Percentiles rank a stretch among this genome's conserved stretches.
Conservation (phyloP, 2,329 filamentous ascomycete species). For the Fulvia fulva region DNA sequence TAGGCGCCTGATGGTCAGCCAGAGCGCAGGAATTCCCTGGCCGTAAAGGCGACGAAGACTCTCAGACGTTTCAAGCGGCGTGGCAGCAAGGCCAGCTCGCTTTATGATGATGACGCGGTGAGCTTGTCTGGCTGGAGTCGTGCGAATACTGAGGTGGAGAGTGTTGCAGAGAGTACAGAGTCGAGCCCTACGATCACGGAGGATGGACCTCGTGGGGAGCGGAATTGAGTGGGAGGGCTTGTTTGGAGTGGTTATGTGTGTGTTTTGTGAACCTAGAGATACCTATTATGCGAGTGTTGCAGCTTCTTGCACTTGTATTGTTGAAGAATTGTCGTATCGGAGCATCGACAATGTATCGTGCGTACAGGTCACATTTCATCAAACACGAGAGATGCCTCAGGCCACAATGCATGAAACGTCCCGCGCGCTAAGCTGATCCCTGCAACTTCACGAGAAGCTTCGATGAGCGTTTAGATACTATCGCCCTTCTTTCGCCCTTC, state of each 20-base stretch:
- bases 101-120: not conserved
- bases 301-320: not conserved
- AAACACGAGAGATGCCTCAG: too few relatives aligned
- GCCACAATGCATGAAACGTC: too few relatives aligned
- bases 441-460: too few relatives aligned
- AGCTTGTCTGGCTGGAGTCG: not conserved
- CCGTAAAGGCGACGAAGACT: not conserved
- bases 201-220: not conserved
- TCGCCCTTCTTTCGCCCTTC: too few relatives aligned
- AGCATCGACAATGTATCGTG: too few relatives aligned
- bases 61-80: not conserved
- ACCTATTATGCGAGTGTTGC: conserved; percentile 6
- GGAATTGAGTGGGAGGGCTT: not conserved
- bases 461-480: too few relatives aligned
- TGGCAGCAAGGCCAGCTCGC: not conserved
- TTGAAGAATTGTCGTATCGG: not conserved
- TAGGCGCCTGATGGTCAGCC: conserved; percentile 14
- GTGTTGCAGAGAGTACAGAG: not conserved
- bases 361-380: too few relatives aligned
- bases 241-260: not conserved
- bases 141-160: not conserved
- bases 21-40: not conserved
- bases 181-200: not conserved
- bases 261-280: conserved; percentile 2
- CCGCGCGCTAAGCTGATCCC: too few relatives aligned